These are phyloP conservation scores for Tetragonia tetragonoides DNA, from an alignment of 148 eudicot species.

Conservation along the genomic window DNA sequence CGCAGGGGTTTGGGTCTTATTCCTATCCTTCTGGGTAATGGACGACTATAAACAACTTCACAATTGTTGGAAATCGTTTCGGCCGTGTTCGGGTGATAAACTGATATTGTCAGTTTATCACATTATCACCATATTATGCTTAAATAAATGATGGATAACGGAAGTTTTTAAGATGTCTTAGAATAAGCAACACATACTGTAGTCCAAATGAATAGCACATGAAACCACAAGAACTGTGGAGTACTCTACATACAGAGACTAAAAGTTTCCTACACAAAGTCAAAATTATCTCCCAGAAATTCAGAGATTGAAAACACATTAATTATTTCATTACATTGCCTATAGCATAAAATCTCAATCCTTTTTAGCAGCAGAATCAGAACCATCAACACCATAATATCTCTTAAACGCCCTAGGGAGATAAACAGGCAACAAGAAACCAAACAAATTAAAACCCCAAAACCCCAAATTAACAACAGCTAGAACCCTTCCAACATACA, in stretches of 20 bases:
- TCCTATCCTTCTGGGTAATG: too few species aligned
- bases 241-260: background rate
- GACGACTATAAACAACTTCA: too few species aligned
- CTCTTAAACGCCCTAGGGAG: constrained; percentile 69
- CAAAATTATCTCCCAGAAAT: background rate
- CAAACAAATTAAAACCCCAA: constrained; percentile 78
- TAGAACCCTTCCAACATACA: constrained; percentile 54
- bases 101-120: too few species aligned
- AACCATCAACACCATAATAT: constrained; percentile 35
- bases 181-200: too few species aligned
- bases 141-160: too few species aligned
- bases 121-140: too few species aligned
- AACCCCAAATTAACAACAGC: constrained; percentile 56
- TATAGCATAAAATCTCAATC: constrained; percentile 4
- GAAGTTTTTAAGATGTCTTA: too few species aligned
- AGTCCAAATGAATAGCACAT: too few species aligned
- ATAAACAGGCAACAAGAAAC: constrained; percentile 84
- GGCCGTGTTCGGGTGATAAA: too few species aligned
- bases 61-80: too few species aligned
- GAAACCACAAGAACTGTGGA: too few species aligned
- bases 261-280: background rate
- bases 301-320: background rate
- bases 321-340: background rate
- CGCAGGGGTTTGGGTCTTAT: background rate
- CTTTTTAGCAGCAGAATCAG: constrained; percentile 13